These are phyloP conservation scores for Cupressus sempervirens DNA, from an alignment of 75 land plant species.

Conservation along the genomic window DNA sequence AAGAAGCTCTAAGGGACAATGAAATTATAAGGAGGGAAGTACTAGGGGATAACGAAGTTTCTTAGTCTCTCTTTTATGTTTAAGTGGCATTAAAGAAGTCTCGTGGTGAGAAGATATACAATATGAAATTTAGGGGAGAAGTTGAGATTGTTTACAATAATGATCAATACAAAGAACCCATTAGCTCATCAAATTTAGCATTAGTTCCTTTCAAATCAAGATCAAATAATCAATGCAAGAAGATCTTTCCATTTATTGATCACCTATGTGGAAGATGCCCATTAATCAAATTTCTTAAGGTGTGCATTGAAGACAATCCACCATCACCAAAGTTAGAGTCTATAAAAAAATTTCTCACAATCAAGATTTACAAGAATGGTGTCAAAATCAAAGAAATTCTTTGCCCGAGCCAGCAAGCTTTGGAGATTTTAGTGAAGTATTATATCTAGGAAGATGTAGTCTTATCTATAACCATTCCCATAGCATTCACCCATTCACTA, in stretches of 20 bases:
- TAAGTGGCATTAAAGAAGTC: constrained; percentile 74
- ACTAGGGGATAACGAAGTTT: constrained; percentile 72
- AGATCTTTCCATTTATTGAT: constrained; percentile 66
- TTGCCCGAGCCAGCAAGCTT: constrained; percentile 57
- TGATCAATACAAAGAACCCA: constrained; percentile 61
- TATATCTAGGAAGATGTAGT: constrained; percentile 29
- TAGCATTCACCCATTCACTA: constrained; percentile 7
- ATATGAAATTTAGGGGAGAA: constrained; percentile 66
- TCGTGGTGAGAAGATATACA: constrained; percentile 58
- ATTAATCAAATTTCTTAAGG: constrained; percentile 81
- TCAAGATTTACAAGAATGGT: constrained; percentile 84
- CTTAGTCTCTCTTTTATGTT: constrained; percentile 64
- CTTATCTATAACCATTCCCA: background rate
- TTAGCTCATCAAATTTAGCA: constrained; percentile 54
- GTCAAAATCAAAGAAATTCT: constrained; percentile 66
- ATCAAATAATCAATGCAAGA: constrained; percentile 36
- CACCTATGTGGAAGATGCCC: constrained; percentile 65
- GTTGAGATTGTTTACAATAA: constrained; percentile 56
- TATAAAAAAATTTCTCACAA: constrained; percentile 68
- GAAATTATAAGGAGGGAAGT: constrained; percentile 64
- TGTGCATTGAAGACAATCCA: constrained; percentile 55
- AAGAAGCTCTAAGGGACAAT: constrained; percentile 74
- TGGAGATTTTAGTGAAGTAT: constrained; percentile 66
- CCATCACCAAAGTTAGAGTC: constrained; percentile 62
- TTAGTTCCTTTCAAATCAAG: constrained; percentile 64